Conservation (phyloP, 2,329 filamentous ascomycete species). For the Lomentospora prolificans region DNA sequence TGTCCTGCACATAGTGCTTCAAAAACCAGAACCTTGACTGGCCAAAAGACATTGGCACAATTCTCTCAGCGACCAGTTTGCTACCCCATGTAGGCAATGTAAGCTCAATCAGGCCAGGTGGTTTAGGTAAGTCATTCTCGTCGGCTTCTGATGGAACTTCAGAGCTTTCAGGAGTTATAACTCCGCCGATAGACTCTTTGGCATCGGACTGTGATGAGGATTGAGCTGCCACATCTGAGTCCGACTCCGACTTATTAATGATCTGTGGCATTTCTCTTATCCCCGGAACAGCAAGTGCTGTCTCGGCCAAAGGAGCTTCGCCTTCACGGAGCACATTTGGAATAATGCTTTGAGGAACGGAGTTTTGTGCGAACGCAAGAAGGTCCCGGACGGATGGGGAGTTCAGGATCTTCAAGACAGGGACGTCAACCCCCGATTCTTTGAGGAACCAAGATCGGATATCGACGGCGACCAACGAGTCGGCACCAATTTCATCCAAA, state of each 20-base stretch:
- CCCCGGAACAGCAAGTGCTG: neutral
- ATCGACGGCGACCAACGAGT: constrained; percentile 23
- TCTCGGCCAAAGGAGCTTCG: neutral
- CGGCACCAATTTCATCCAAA: constrained; percentile 17
- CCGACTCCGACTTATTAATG: neutral
- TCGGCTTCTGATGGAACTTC: neutral
- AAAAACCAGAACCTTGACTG: constrained; percentile 32
- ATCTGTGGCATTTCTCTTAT: neutral
- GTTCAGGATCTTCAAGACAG: constrained; percentile 28
- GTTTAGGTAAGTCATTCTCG: neutral
- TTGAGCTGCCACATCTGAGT: neutral
- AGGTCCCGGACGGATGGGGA: neutral
- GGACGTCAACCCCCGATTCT: constrained; percentile 31
- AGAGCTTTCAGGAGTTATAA: neutral
- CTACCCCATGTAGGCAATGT: neutral
- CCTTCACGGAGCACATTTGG: neutral
- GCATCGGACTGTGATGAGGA: neutral
- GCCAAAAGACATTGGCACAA: constrained; percentile 23
- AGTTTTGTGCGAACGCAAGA: neutral
- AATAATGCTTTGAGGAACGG: neutral
- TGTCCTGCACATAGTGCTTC: constrained; percentile 21
- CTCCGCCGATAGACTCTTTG: neutral
- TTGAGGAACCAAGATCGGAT: constrained; percentile 40
- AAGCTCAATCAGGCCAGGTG: neutral
- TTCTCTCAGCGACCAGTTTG: neutral